A percentile compares a stretch with the other conserved stretches of the same genome.
Conservation (phyloP, 2,329 filamentous ascomycete species). For the Fusarium sp. region DNA sequence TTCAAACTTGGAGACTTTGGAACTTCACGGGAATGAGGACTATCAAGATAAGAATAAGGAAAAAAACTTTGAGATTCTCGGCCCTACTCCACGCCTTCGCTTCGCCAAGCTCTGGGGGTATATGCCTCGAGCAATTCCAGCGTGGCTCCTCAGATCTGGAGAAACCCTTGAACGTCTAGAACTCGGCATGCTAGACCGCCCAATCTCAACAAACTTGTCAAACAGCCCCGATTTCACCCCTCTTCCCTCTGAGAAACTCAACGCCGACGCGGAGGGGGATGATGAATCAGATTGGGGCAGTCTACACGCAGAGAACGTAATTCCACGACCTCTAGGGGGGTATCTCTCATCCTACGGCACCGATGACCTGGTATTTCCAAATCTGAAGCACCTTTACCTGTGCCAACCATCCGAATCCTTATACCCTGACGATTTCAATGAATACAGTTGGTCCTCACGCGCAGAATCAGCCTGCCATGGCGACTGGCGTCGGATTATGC, state of each 20-base stretch:
- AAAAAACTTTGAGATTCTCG: not conserved
- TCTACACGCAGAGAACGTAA: not conserved
- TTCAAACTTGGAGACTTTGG: conserved; percentile 20
- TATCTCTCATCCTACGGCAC: not conserved
- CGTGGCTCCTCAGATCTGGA: conserved; percentile 15
- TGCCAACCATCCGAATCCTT: conserved; percentile 2
- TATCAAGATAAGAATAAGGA: fast-evolving
- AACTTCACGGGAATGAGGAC: conserved; percentile 6
- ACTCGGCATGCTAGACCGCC: conserved; percentile 34
- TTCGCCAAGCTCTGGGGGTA: conserved; percentile 30
- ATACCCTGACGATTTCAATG: fast-evolving
- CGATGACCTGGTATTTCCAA: not conserved
- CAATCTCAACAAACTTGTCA: not conserved
- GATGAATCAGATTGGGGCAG: conserved; percentile 11
- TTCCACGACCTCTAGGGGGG: not conserved
- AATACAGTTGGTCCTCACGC: conserved; percentile 11
- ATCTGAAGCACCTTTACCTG: conserved; percentile 1
- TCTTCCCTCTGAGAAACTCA: conserved; percentile 13
- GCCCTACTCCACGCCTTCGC: not conserved
- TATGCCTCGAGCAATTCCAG: conserved; percentile 15
- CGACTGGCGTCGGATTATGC: conserved; percentile 3
- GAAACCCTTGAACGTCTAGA: conserved; percentile 28
- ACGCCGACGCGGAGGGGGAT: not conserved
- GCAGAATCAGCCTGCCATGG: conserved; percentile 13
- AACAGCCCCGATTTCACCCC: not conserved